Conservation (phyloP, 305 asterid genomes). For the Fraxinus paxiana region DNA sequence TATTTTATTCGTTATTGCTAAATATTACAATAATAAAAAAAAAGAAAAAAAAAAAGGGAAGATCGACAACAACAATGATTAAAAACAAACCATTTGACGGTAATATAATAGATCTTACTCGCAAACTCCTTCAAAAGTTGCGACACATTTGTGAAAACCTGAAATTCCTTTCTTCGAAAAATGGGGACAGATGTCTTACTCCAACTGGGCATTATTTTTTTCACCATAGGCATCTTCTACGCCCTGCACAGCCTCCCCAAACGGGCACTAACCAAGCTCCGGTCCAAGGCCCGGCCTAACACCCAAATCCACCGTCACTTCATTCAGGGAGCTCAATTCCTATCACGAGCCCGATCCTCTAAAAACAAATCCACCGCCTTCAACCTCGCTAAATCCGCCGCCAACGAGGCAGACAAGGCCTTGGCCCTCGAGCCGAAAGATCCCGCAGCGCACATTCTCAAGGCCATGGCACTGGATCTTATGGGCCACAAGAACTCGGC, state of each 20-base stretch:
- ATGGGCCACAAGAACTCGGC: constrained; percentile 69
- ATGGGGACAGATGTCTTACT: constrained; percentile 53
- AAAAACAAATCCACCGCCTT: constrained; percentile 39
- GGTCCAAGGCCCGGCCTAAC: constrained; percentile 53
- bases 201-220: constrained; percentile 50
- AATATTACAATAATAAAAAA: not conserved
- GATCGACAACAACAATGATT: not conserved
- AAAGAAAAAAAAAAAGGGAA: not conserved
- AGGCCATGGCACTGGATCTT: constrained; percentile 62
- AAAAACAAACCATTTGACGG: not conserved
- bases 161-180: not conserved
- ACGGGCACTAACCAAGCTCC: constrained; percentile 55
- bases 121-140: not conserved
- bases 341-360: constrained; percentile 67
- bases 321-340: constrained; percentile 73
- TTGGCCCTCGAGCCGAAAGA: constrained; percentile 62
- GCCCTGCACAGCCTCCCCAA: constrained; percentile 54
- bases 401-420: constrained; percentile 69
- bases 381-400: constrained; percentile 73
- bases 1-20: not conserved
- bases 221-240: constrained; percentile 55
- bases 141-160: not conserved
- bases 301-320: constrained; percentile 68
- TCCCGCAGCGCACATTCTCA: constrained; percentile 75
- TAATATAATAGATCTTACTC: not conserved